Evolutionary conservation across 2,329 filamentous ascomycete genomes (phyloP), one percentile per base, ranked within the genome.

Genomic region (Ophiostoma ulmi): DNA sequence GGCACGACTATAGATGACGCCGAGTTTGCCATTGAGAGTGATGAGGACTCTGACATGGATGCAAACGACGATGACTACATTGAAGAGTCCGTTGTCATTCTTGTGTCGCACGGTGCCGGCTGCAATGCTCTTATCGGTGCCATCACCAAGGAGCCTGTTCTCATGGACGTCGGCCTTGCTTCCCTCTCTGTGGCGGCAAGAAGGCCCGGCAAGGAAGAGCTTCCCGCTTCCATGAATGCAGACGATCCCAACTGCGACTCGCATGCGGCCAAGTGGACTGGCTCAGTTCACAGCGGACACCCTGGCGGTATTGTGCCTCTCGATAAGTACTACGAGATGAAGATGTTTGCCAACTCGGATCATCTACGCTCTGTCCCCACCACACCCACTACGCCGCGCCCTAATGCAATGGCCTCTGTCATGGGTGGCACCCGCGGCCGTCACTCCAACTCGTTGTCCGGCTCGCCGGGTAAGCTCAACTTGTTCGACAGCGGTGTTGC

Each of bases 111-210:
- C 77, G 94, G 94, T 35, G 95, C 95, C 17, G 95, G 95, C 55
- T 97, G 94, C 80, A 99, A 99, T 80, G 95, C 95, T 2, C 81
- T 99, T 64, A 94, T 99, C 73, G 93, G 94, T 14, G 93, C 93
- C 36, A 87, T 99, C 74, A 96, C 94, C 0, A 91, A 94, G 72
- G 91, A 97, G 76, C 94, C 95, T 0, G 93, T 97, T 0, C 84
- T 99, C 17, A 88, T 97, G 76, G 94, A 98, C 77, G 91, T 98
- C 20, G 90, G 90, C 38, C 91, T 97, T 80, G 92, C 94, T 0
- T 97, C 94, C 3, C 84, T 99, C 67, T 97, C 94, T 1, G 91
- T 97, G 89, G 94, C 94, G 5, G 85, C 90, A 20, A 85, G 89
- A 68, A 90, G 88, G 72, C 80, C 81, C 0, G 79, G 78, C 39